These are phyloP conservation scores for Claviceps spartinae DNA, from an alignment of 2,329 filamentous ascomycete species.

Conservation along the genomic window DNA sequence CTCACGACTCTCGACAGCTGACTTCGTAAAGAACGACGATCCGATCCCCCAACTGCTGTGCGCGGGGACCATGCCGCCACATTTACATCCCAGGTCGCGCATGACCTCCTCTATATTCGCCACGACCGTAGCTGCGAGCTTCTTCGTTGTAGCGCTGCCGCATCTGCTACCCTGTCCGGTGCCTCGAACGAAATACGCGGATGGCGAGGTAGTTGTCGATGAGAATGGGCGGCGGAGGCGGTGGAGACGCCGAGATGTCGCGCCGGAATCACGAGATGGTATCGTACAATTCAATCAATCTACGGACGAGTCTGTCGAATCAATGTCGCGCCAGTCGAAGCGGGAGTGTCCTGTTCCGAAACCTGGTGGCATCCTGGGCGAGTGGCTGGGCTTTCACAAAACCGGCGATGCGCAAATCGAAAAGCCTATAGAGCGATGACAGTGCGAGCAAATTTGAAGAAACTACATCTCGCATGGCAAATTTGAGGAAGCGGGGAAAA, in stretches of 20 bases:
- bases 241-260: conserved; percentile 24
- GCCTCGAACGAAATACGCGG: conserved; percentile 60
- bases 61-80: conserved; percentile 53
- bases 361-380: conserved; percentile 63
- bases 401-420: conserved; percentile 11
- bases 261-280: conserved; percentile 28
- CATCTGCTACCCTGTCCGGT: conserved; percentile 87
- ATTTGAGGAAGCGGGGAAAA: neutral
- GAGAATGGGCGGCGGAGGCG: conserved; percentile 31
- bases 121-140: conserved; percentile 77
- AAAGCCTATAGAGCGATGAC: conserved; percentile 14
- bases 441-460: too few relatives aligned
- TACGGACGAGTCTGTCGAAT: conserved; percentile 21
- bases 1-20: neutral
- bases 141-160: conserved; percentile 82
- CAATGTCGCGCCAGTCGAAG: conserved; percentile 29
- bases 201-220: conserved; percentile 42
- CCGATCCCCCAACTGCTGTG: neutral
- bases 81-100: conserved; percentile 85
- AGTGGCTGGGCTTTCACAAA: conserved; percentile 57
- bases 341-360: conserved; percentile 90
- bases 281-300: conserved; percentile 34
- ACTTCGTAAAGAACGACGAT: conserved; percentile 4
- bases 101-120: conserved; percentile 92
- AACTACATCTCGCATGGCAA: neutral